Evolutionary conservation across 768 basidiomycete species (phyloP), one percentile per base, ranked within the genome.

Genomic region (Fomitopsis pulvina): DNA sequence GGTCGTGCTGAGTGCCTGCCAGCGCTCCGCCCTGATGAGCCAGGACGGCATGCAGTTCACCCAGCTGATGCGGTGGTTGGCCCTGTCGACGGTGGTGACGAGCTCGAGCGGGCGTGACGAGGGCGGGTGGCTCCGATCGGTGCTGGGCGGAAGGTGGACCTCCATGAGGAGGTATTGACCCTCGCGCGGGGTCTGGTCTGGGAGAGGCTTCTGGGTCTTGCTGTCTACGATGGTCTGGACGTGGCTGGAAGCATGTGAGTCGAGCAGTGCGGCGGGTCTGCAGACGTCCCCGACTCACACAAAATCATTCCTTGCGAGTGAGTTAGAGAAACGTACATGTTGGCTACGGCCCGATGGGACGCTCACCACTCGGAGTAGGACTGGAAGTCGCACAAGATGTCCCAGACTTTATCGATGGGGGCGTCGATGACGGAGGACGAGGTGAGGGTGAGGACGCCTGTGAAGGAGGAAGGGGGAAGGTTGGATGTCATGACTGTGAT

Each of bases 301-400:
- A 48, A 84, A 85, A 4, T 83, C 72, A 56, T 85, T 86, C 83
- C 83, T 86, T 10, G n/a, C n/a, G n/a, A n/a, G n/a, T n/a, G n/a
- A 41, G 10, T 42, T 24, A 41, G 32, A 34, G 10, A n/a, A 34
- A 34, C 32, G 32, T n/a, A n/a, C n/a, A 34, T 34, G 21, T 32
- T 8, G 28, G 28, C 41, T 5, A 46, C 26, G n/a, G 10, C n/a
- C 32, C n/a, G n/a, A n/a, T n/a, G 29, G 26, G 26, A 59, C 73
- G 43, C 34, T 37, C 61, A 81, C 85, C 85, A 88, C 66, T 81
- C 69, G 16, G 68, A 68, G 56, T 87, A 87, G 4, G 75, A 71
- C 1, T 66, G 60, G 65, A 87, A 86, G 61, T 85, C 81, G 47
- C 76, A 66, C 38, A 88, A 52, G 4, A 77, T 70, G 2, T 66